phyloP scores from a whole-genome alignment of 306 rosid genomes.

The Quillaja saponaria region DNA sequence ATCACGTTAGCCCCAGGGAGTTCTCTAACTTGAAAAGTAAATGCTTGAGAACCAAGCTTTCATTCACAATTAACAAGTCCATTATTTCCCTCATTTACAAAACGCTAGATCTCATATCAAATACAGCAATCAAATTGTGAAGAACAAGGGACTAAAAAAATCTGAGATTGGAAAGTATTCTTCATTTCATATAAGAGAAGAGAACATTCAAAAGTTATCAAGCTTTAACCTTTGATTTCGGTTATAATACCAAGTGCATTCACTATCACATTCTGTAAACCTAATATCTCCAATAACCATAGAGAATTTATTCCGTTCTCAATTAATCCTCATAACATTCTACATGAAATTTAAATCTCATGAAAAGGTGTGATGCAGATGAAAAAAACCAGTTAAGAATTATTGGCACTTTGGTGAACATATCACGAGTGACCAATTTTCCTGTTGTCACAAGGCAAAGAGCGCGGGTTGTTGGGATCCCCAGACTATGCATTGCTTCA shows the following conservation, averaged over 20 bases:
- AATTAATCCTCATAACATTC: constrained; percentile 2
- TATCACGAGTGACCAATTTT: constrained; percentile 79
- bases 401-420: constrained; percentile 35
- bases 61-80: no score
- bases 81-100: no score
- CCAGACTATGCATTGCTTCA: constrained; percentile 95
- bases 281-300: constrained; percentile 9
- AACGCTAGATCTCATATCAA: no score
- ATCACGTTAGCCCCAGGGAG: no score
- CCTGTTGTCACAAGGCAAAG: constrained; percentile 91
- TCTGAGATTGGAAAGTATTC: not conserved
- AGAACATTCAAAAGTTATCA: not conserved
- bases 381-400: constrained; percentile 2
- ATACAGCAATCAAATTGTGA: no score
- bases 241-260: not conserved
- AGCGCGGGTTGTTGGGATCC: constrained; percentile 95
- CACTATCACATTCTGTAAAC: constrained; percentile 19
- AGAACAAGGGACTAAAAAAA: no score
- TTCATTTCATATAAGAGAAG: constrained; percentile 1
- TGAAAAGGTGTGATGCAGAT: not conserved
- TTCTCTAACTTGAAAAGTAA: no score
- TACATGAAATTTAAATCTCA: constrained; percentile 4
- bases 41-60: no score
- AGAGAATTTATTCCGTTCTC: no score
- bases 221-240: constrained; percentile 11